Base-by-base conservation (phyloP, 140 eudicot genomes). In the Ambrosia hybrid region DNA sequence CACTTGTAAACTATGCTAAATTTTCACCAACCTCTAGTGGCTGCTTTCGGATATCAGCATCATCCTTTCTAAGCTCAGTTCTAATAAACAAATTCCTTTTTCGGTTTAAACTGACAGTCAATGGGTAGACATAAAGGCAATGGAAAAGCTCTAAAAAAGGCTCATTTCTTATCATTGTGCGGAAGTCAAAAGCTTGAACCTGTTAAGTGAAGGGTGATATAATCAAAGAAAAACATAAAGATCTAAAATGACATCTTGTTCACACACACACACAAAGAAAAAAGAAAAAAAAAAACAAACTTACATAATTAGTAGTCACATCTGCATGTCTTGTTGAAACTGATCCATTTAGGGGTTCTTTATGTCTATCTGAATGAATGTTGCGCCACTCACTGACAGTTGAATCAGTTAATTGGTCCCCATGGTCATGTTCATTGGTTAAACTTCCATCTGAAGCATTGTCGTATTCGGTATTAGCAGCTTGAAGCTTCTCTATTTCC, bases 101-200 rank as follows among this genome's bases (percentile, higher is more conserved):
- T 71, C 99, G 82, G 79, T 88, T 94, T 80, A 94, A 75, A 78
- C 87, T 88, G 34, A 94, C 95, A 74, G 90, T 90, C 86, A 94
- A 81, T 11, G 99, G 99, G 83, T 94, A 90, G 66, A 94, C 92
- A 94, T 94, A 94, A 73, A 94, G 97, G 80, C 95, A 90, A 65
- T 94, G 99, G 69, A 94, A 94, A 74, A 89, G 96, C 76, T 94
- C 97, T 82, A 90, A 80, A 82, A 94, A 94, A 21, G 99, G 99
- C 83, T 94, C 99, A 17, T 90, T 94, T 87, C 97, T 90, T 45
- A 94, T 81, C 58, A 90, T 88, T 73, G 87, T 87, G 65, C 96
- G 99, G 78, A 94, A 94, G 86, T 94, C 99, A 80, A 94, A 94
- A 46, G 97, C 97, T 82, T 90, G 91, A 78, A 94, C 84, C 98